Percentiles rank a stretch among this genome's conserved stretches.
These are phyloP conservation scores for Orbilia javanica DNA, from an alignment of 2,329 filamentous ascomycete genomes.

Conservation along the genomic window DNA sequence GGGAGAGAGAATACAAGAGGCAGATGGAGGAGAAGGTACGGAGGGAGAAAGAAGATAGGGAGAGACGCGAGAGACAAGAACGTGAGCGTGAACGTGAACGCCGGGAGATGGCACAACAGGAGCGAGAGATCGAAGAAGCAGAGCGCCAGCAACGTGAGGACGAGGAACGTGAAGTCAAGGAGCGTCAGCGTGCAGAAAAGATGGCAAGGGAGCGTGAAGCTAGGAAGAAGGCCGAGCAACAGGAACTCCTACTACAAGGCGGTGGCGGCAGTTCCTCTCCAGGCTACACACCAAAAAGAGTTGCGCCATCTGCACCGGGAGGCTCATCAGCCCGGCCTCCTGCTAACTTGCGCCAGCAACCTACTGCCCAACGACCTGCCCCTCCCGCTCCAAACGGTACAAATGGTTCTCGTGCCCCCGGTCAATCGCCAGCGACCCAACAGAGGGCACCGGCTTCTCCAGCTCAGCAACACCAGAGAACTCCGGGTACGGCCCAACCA, in stretches of 20 bases:
- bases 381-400: conserved; percentile 75
- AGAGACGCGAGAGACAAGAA: conserved; percentile 59
- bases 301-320: conserved; percentile 82
- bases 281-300: conserved; percentile 85
- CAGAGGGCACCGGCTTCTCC: conserved; percentile 57
- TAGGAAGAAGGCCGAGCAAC: conserved; percentile 87
- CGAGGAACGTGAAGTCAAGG: conserved; percentile 65
- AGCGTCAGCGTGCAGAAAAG: conserved; percentile 70
- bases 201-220: conserved; percentile 62
- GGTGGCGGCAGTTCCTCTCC: conserved; percentile 73
- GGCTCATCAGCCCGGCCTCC: conserved; percentile 67
- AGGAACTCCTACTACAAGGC: conserved; percentile 76
- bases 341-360: conserved; percentile 67
- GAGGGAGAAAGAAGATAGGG: conserved; percentile 40
- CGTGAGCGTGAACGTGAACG: conserved; percentile 65
- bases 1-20: conserved; percentile 60
- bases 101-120: conserved; percentile 65
- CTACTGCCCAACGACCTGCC: conserved; percentile 81
- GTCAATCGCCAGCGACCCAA: conserved; percentile 55
- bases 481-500: conserved; percentile 64
- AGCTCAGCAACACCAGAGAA: conserved; percentile 60
- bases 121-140: conserved; percentile 62
- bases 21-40: conserved; percentile 60
- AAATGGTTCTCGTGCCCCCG: conserved; percentile 56
- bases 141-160: conserved; percentile 69